Base-by-base conservation (phyloP, 768 basidiomycete genomes). In the Leucocoprinus leucothites region DNA sequence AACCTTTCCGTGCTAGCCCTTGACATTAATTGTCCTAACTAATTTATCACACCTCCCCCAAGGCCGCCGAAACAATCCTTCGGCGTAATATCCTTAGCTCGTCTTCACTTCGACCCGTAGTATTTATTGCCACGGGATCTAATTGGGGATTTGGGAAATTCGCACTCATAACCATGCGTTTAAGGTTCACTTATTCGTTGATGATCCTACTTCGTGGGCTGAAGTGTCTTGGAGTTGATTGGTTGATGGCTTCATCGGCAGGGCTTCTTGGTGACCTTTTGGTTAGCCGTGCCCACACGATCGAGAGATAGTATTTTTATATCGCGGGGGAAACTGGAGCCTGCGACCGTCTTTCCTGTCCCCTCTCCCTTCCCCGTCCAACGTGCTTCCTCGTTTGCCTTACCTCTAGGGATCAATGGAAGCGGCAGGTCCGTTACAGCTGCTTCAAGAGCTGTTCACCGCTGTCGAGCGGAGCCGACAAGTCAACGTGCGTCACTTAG, bases 401-500 rank as follows among this genome's bases (percentile, higher is more conserved):
- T 26, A 2, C 25, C 14, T 4, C 16, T 5, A 14, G 16, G 40
- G 14, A 41, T 35, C 16, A 53, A 45, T 44, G 52, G 26, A 24
- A 25, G 43, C 41, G 19, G 16, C 16, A 19, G 44, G 52, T 6
- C 52, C 52, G 34, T 44, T 53, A 7, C 52, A 53, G 21, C 21
- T 56, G 8, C 47, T 56, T 22, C 38, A 43, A 35, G 40, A 42
- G 41, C 40, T 56, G 19, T 13, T 22, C 11, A 34, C 43, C 24
- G 54, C 18, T 24, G 48, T 49, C 24, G 40, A 49, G 9, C 47
- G 54, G 21, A 56, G 36, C 21, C 28, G 54, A 25, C 54, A 56
- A 24, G 54, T 56, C 35, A 56, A 56, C 14, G 54, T 56, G 22
- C 13, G 54, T 42, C 28, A 3, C n/a, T 25, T 3, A 3, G 11